These are phyloP conservation scores for Amanita rubescens DNA, from an alignment of 768 basidiomycete species.

Conservation along the genomic window DNA sequence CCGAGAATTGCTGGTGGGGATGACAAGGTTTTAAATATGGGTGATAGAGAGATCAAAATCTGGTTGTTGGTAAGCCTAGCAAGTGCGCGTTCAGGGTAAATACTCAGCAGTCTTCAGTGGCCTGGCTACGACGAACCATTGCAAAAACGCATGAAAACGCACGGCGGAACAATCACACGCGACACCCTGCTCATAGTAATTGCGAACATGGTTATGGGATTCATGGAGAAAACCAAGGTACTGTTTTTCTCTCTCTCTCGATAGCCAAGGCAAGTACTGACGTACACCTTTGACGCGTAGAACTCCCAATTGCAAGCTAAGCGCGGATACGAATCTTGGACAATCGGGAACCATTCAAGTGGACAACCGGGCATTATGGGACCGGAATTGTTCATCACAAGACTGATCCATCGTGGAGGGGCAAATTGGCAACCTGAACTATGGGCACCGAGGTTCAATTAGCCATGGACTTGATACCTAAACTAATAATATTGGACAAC, in stretches of 20 bases:
- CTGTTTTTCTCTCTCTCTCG: constrained; percentile 3
- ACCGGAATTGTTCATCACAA: constrained; percentile 30
- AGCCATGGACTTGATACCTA: background rate
- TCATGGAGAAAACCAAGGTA: constrained; percentile 24
- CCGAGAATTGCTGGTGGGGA: constrained; percentile 15
- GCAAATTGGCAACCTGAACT: constrained; percentile 37
- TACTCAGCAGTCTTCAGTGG: constrained; percentile 27
- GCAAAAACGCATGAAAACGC: constrained; percentile 30
- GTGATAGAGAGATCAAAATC: constrained; percentile 11
- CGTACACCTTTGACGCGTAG: constrained; percentile 9
- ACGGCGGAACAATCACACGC: constrained; percentile 24
- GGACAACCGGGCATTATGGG: constrained; percentile 16
- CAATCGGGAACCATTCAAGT: constrained; percentile 18
- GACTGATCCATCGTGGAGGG: constrained; percentile 31
- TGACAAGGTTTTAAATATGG: constrained; percentile 15
- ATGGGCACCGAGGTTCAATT: constrained; percentile 21
- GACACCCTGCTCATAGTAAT: constrained; percentile 23
- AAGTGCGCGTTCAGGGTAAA: background rate
- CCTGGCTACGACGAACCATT: constrained; percentile 37
- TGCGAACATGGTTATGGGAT: constrained; percentile 23
- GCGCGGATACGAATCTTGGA: constrained; percentile 31
- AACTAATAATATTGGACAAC: background rate
- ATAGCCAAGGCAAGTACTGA: background rate
- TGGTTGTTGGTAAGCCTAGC: constrained; percentile 1
- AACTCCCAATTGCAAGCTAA: constrained; percentile 22